These are phyloP conservation scores for Lunularia cruciata DNA, from an alignment of 225 moss, liverwort and hornwort genomes.

Conservation along the genomic window DNA sequence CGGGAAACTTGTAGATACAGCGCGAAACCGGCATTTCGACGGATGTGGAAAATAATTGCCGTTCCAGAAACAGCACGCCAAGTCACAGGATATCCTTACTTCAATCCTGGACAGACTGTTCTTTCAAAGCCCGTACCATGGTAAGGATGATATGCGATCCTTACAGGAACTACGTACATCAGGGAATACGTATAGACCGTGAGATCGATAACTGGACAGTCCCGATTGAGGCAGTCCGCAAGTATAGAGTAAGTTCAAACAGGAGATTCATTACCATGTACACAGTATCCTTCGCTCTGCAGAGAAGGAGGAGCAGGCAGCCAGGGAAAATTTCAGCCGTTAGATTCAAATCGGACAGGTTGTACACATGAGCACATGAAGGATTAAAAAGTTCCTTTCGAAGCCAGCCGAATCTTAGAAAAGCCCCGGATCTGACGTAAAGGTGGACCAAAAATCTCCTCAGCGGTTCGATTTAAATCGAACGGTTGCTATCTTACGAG, in stretches of 20 bases:
- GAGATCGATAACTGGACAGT: not conserved
- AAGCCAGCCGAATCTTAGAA: not conserved
- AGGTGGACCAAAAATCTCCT: not conserved
- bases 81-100: slow-evolving; percentile 2
- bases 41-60: not conserved
- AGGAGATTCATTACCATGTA: not conserved
- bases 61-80: not conserved
- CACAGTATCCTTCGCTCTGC: not conserved
- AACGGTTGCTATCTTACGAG: not conserved
- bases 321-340: not conserved
- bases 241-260: not conserved
- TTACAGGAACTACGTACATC: not conserved
- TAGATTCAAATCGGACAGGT: not conserved
- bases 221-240: not conserved
- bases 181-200: not conserved
- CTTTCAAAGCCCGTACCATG: not conserved
- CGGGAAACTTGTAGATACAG: too few species aligned
- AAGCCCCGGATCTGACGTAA: not conserved
- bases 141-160: not conserved
- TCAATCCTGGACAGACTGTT: not conserved
- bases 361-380: too few species aligned
- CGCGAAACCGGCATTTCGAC: not conserved
- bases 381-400: not conserved
- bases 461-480: not conserved
- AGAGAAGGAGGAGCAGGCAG: not conserved